phyloP scores from a whole-genome alignment of 2,329 filamentous ascomycete species.

The Incumbomyces lentus region DNA sequence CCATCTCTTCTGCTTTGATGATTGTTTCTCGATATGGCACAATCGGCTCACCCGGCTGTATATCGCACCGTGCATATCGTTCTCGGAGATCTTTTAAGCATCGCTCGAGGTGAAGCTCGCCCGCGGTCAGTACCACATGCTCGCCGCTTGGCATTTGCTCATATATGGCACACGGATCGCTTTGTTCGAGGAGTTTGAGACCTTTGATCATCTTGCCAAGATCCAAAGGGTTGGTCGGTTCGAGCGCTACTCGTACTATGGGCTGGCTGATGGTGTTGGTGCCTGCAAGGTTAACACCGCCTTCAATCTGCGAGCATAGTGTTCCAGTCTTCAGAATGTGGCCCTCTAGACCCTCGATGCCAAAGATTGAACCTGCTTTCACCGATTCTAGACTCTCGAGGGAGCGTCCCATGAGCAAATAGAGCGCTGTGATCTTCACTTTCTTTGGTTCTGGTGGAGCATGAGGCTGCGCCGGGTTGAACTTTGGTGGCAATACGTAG shows the following conservation, averaged over 20 bases:
- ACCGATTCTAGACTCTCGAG: constrained; percentile 74
- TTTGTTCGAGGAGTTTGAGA: constrained; percentile 76
- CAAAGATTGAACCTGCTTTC: constrained; percentile 89
- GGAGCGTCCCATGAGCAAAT: constrained; percentile 89
- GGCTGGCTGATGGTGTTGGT: constrained; percentile 65
- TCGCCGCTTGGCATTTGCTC: constrained; percentile 88
- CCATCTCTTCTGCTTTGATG: constrained; percentile 63
- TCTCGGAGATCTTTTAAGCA: constrained; percentile 90
- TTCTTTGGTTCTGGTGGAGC: constrained; percentile 65
- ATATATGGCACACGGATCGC: constrained; percentile 91
- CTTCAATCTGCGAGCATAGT: constrained; percentile 75
- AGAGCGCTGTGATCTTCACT: constrained; percentile 75
- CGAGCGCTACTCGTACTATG: constrained; percentile 91
- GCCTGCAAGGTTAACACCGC: constrained; percentile 81
- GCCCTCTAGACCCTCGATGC: constrained; percentile 83
- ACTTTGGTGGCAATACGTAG: constrained; percentile 88
- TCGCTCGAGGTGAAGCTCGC: constrained; percentile 85
- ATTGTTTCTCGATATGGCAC: constrained; percentile 94
- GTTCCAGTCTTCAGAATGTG: constrained; percentile 94
- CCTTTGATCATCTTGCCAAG: constrained; percentile 91
- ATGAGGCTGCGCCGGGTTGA: constrained; percentile 68
- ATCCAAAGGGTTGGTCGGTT: constrained; percentile 81
- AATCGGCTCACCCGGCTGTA: constrained; percentile 86
- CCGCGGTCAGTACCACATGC: constrained; percentile 87
- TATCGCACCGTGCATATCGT: constrained; percentile 84